Percentiles rank a stretch among this genome's conserved stretches.
Evolutionary conservation across 78 protist genomes (phyloP).

Genomic region (Dictyostelium brefeldianum): DNA sequence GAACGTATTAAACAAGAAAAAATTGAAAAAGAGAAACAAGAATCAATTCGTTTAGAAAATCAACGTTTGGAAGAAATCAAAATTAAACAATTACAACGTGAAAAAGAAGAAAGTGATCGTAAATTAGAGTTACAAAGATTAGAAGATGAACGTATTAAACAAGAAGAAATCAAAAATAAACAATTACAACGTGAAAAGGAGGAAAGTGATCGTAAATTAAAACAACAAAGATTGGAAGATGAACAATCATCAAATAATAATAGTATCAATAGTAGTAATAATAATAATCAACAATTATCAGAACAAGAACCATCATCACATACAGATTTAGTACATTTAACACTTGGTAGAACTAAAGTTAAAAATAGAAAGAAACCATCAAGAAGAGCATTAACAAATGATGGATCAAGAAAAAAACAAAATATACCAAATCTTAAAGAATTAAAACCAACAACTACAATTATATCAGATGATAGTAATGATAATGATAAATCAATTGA

Average conservation of each 20-base stretch:
- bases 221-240: not conserved
- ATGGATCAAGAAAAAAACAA: constrained; percentile 47
- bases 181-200: constrained; percentile 12
- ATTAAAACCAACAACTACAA: constrained; percentile 14
- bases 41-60: not conserved
- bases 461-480: not conserved
- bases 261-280: not conserved
- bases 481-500: not conserved
- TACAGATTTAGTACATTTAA: constrained; percentile 42
- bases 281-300: constrained; percentile 5
- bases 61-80: constrained; percentile 9
- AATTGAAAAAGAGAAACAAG: not conserved
- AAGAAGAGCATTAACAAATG: constrained; percentile 49
- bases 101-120: constrained; percentile 21
- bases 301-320: not conserved
- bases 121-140: not conserved
- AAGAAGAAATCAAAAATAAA: constrained; percentile 1
- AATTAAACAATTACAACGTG: not conserved
- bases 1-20: not conserved
- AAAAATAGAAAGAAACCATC: constrained; percentile 58
- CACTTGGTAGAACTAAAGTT: constrained; percentile 58
- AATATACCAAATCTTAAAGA: constrained; percentile 41
- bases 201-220: constrained; percentile 3
- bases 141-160: constrained; percentile 29
- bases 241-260: not conserved